Evolutionary conservation across 441 rosid genomes (phyloP), one percentile per base, ranked within the genome.

Genomic region (Biscutella auriculata): DNA sequence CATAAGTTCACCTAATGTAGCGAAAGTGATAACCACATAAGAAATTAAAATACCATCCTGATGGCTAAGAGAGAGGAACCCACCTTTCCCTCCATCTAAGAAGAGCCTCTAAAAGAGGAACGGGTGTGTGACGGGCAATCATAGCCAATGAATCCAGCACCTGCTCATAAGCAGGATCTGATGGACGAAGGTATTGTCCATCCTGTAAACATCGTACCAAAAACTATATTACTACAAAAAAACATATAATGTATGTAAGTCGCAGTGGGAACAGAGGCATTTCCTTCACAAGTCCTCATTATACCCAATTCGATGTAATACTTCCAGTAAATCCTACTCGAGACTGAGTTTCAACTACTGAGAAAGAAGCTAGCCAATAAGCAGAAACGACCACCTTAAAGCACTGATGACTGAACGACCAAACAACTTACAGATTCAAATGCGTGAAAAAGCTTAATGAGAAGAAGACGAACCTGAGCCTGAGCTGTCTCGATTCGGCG

Each of bases 401-500:
- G 50, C 52, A 41, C 40, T 42, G 6, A 30, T 13, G 5, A 9
- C 10, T 1, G 10, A 29, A 14, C 2, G 8, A 29, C 23, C 27
- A n/a, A 27, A 40, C 35, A 52, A 13, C 12, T 17, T 21, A 32
- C 6, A 16, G 39, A 46, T 39, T 46, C 62, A 30, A 30, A 61
- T 37, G 41, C 13, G 51, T 25, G 27, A 17, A 51, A 9, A 33
- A 7, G 17, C 15, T 41, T 29, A 26, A 13, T 43, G 47, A 30
- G 40, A 45, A 53, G 49, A 59, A 11, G 73, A 48, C 9, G 61
- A 93, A 62, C 97, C 96, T 94, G 99, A 65, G 95, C 97, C 62
- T 94, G 97, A 62, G 99, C 99, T 3, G 99, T 94, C 73, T 94
- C 99, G 58, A 94, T 89, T 64, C 96, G 97, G 9, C 99, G 96